Percentiles rank a stretch among this genome's conserved stretches.
Conservation (phyloP, 768 basidiomycete species). For the Kwoniella newhampshirensis region DNA sequence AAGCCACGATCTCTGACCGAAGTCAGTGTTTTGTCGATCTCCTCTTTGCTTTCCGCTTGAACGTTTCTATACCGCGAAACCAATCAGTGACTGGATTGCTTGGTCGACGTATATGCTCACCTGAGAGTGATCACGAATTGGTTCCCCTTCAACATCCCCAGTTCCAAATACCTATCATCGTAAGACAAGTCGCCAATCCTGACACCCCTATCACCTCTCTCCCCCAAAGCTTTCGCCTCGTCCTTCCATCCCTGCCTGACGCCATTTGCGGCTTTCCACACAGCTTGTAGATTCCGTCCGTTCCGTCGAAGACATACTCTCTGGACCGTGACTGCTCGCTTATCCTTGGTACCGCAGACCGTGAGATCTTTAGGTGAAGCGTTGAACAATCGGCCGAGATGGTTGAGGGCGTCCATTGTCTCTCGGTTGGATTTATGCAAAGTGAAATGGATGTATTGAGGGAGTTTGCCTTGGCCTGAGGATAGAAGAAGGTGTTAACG, state of each 20-base stretch:
- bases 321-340: slow-evolving; percentile 93
- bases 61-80: slow-evolving; percentile 65
- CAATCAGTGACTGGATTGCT: not conserved
- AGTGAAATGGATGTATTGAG: slow-evolving; percentile 90
- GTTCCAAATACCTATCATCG: slow-evolving; percentile 73
- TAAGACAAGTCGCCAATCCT: slow-evolving; percentile 86
- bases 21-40: slow-evolving; percentile 71
- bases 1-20: slow-evolving; percentile 82
- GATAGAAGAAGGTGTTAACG: not conserved
- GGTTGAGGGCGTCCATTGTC: slow-evolving; percentile 85
- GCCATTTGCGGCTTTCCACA: slow-evolving; percentile 80
- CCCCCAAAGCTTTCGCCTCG: slow-evolving; percentile 61
- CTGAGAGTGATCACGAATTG: slow-evolving; percentile 90
- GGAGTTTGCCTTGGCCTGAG: slow-evolving; percentile 31
- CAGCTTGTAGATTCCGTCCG: slow-evolving; percentile 65
- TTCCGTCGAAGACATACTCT: slow-evolving; percentile 60
- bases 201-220: slow-evolving; percentile 84
- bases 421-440: slow-evolving; percentile 97
- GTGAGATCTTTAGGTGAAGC: slow-evolving; percentile 76
- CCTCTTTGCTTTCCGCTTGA: slow-evolving; percentile 69
- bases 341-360: slow-evolving; percentile 96
- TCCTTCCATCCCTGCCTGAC: slow-evolving; percentile 61
- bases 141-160: slow-evolving; percentile 97
- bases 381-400: slow-evolving; percentile 75
- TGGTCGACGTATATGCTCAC: slow-evolving; percentile 56